Evolutionary conservation across 1,284 basidiomycete species (phyloP), one percentile per base, ranked within the genome.

Genomic region (Pseudozyma sp.): DNA sequence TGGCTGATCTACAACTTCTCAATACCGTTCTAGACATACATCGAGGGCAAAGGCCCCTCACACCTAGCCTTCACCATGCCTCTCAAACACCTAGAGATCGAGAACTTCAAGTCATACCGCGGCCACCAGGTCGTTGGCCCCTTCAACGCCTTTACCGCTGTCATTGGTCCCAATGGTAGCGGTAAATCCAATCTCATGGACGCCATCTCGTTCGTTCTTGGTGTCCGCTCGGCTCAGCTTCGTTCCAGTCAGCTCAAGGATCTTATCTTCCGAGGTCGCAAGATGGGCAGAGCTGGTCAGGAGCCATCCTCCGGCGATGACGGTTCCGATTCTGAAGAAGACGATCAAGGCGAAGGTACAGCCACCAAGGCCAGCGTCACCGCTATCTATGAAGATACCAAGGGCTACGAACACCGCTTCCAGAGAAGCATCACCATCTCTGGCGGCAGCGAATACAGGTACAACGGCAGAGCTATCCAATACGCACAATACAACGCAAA

Each of bases 171-270:
- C 48, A 99, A 99, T 91, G 97, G 97, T 63, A 95, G 95, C 4
- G 97, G 97, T 74, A 99, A 99, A 86, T 96, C 94, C 39, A 99
- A 99, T 85, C 90, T 99, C 71, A 99, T 99, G 97, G 97, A 99
- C 85, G 97, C 97, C 60, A 97, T 99, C 78, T 99, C 97, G 3
- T 99, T 99, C 85, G 97, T 99, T 6, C 90, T 99, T 10, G 96
- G 97, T 36, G 92, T 99, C 51, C 94, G 95, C 87, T 94, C 93
- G 60, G 92, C 92, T 1, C 94, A 98, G 79, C 89, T 99, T 21
- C 90, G 97, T 49, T 94, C 93, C 79, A 93, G 93, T 53, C 95
- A 98, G 80, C 88, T 99, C 38, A 94, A 92, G 80, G 97, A 99
- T 85, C 88, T 99, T 48, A 93, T 99, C 12, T 99, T 97, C 86